These are phyloP conservation scores for Pyrus bretschneideri DNA, from an alignment of 306 rosid species.

Conservation along the genomic window DNA sequence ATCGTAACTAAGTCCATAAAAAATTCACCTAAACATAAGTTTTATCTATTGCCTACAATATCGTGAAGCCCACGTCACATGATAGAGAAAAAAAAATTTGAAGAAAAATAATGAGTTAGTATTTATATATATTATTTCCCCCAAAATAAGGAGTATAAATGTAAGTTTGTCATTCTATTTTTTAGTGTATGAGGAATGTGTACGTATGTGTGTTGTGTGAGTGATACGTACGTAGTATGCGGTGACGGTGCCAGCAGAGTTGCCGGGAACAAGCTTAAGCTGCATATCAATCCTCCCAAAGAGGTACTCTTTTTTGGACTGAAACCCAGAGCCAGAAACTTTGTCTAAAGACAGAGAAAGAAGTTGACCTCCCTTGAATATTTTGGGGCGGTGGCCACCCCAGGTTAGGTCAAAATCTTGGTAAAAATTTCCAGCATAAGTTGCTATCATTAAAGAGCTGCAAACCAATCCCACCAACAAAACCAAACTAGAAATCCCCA, in stretches of 20 bases:
- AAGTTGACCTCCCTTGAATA: constrained; percentile 57
- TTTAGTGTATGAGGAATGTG: not conserved
- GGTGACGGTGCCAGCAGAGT: constrained; percentile 84
- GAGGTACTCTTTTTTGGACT: constrained; percentile 54
- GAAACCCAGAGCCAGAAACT: constrained; percentile 81
- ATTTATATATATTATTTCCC: not conserved
- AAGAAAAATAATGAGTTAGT: not conserved
- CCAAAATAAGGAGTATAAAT: too few relatives aligned
- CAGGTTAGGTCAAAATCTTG: constrained; percentile 69
- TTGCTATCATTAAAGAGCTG: constrained; percentile 26
- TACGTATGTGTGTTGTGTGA: too few relatives aligned
- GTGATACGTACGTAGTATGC: constrained; percentile 61
- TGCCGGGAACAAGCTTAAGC: constrained; percentile 86
- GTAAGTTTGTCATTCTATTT: not conserved
- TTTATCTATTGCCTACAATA: too few relatives aligned
- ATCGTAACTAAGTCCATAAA: too few relatives aligned
- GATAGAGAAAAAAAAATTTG: not conserved
- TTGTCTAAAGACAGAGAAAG: constrained; percentile 65
- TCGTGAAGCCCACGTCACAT: not conserved
- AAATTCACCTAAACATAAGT: too few relatives aligned
- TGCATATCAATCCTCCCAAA: constrained; percentile 87
- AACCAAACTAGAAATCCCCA: constrained; percentile 30
- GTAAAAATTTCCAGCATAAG: constrained; percentile 42
- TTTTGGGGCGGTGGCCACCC: constrained; percentile 66
- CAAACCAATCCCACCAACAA: constrained; percentile 21